Evolutionary conservation across 768 basidiomycete genomes (phyloP).

Genomic region (Pleurotus citrinopileatus): DNA sequence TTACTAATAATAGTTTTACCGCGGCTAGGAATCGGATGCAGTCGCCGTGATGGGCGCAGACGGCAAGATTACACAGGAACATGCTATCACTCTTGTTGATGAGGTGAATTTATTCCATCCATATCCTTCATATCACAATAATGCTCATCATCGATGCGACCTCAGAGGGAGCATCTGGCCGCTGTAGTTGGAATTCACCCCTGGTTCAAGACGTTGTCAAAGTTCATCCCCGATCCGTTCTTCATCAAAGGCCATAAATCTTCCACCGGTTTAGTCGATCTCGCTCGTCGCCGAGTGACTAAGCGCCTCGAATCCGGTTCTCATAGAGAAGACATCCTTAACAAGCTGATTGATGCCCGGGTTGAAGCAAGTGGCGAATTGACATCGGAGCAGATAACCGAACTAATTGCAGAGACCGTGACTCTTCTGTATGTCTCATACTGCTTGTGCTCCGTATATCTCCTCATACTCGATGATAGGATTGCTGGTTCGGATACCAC

Average conservation of each 20-base stretch:
- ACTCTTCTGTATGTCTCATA: conserved; percentile 23
- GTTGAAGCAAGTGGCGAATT: conserved; percentile 13
- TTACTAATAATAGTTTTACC: background rate
- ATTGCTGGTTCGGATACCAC: conserved; percentile 34
- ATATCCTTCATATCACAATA: background rate
- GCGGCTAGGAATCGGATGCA: conserved; percentile 21
- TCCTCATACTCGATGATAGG: conserved; percentile 14
- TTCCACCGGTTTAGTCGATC: conserved; percentile 18
- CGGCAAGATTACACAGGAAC: conserved; percentile 17
- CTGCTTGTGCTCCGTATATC: background rate
- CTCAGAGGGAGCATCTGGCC: conserved; percentile 26
- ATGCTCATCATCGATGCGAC: background rate
- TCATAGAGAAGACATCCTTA: conserved; percentile 24
- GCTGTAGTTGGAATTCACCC: conserved; percentile 26
- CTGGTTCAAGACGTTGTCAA: conserved; percentile 14
- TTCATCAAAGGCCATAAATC: conserved; percentile 21
- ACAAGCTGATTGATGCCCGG: conserved; percentile 21
- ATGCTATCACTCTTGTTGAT: conserved; percentile 25
- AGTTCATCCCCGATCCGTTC: conserved; percentile 24
- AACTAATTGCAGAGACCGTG: conserved; percentile 25
- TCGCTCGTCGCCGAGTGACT: conserved; percentile 21
- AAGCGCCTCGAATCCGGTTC: conserved; percentile 19
- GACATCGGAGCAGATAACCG: conserved; percentile 19
- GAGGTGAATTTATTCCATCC: conserved; percentile 17
- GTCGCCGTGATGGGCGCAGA: conserved; percentile 19